Base-by-base conservation (phyloP, 2,329 filamentous ascomycete species). In the Exophiala spinifera region DNA sequence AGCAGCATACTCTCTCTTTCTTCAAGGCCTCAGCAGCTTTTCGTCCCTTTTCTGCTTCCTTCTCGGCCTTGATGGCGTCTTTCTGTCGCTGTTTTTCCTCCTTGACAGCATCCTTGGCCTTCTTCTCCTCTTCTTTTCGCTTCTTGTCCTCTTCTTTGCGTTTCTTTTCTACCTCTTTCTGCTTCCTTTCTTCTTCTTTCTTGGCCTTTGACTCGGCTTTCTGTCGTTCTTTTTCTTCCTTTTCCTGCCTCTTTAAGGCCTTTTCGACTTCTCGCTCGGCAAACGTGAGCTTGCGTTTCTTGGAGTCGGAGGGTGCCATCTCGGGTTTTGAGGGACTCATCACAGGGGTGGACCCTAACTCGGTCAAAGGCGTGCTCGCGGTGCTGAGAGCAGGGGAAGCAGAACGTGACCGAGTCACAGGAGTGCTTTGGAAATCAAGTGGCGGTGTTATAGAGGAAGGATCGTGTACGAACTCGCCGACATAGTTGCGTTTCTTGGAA, bases 181-280 rank as follows among this genome's bases (percentile, higher is more conserved):
- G 69, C 47, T 69, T 69, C 55, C 72, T 76, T 49, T 76, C 74
- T 55, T 76, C 72, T 23, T 76, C 72, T 55, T 69, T 72, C 28
- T 61, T 37, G 39, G 61, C 55, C 17, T 60, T 57, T 42, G 55
- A 43, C 39, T 51, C 51, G 8, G 43, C 55, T 19, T 55, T 55
- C 44, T 46, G 63, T 1, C 59, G 63, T 49, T 70, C 70, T 39
- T 69, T 69, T 31, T 71, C 67, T 4, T 66, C 62, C 23, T 60
- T 70, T 25, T 69, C 64, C 7, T 61, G 57, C 31, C 67, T 65
- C 47, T 67, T 71, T 7, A 63, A 61, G 36, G 68, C 67, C 34
- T 52, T 56, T 46, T 61, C 61, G n/a, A 55, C 56, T 40, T 64
- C 53, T 37, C 53, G 56, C 37, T 65, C 63, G 21, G 55, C 53